Conservation (phyloP, 164 flowering plant species). For the Aristolochia contorta region DNA sequence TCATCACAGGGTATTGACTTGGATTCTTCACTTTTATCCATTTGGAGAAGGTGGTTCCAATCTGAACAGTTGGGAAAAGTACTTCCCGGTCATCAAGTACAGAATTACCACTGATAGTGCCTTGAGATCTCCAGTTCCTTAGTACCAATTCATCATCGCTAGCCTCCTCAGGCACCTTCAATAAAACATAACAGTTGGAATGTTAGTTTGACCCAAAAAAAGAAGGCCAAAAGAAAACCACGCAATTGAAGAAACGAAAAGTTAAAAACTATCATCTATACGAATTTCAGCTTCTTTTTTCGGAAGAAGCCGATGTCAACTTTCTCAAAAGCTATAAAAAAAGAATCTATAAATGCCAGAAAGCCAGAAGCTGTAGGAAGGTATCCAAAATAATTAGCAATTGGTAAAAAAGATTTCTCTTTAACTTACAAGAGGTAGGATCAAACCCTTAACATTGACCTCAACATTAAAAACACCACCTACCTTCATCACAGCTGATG, state of each 20-base stretch:
- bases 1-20: constrained; percentile 48
- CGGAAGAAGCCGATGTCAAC: neutral
- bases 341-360: neutral
- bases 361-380: too few relatives aligned
- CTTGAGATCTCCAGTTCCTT: constrained; percentile 62
- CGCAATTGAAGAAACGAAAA: too few relatives aligned
- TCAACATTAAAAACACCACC: neutral
- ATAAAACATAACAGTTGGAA: constrained; percentile 4
- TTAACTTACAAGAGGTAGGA: too few relatives aligned
- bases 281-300: too few relatives aligned
- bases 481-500: constrained; percentile 27
- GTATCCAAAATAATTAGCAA: too few relatives aligned
- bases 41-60: constrained; percentile 46
- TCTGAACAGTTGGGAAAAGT: constrained; percentile 49
- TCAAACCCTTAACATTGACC: too few relatives aligned
- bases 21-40: constrained; percentile 72
- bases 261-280: too few relatives aligned
- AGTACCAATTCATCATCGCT: constrained; percentile 55
- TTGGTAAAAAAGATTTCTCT: too few relatives aligned
- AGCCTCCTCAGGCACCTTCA: constrained; percentile 30
- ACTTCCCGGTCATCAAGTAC: constrained; percentile 56
- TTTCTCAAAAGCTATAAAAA: neutral
- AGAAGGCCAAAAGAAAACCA: too few relatives aligned
- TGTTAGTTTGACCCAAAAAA: too few relatives aligned
- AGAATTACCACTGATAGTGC: constrained; percentile 38